Evolutionary conservation across 164 flowering plant species (phyloP), one percentile per base, ranked within the genome.

Genomic region (Saururus chinensis): DNA sequence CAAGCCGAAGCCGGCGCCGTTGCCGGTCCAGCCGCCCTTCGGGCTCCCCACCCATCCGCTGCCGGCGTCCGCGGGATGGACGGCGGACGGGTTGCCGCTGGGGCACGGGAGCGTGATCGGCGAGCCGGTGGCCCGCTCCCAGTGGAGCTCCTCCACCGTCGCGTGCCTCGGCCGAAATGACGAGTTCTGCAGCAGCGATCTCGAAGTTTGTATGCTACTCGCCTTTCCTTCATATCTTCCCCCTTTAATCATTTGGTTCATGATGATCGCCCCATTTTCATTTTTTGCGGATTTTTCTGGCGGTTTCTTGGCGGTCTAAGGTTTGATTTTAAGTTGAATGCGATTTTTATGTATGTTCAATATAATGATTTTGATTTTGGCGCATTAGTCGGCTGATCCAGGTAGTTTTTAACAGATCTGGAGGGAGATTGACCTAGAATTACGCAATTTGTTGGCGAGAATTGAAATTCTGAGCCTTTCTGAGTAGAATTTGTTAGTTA

Each of bases 131-230:
- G 73, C 67, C 56, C 77, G 86, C 20, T 7, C 70, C 8, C 84
- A 70, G 60, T 92, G 98, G 98, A 70, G 84, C 51, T 81, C 98
- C n/a, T 40, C 79, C 67, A 73, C 89, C 42, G 75, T 76, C 35
- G 74, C 88, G 51, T 92, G 98, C 69, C 78, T 92, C 16, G 98
- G 98, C 2, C 82, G 82, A 19, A 80, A 78, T 61, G 98, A 92
- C 64, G 87, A 89, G 40, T 92, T 92, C 63, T 89, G 85, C 69
- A 81, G 96, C 85, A 89, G 96, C 82, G 98, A 92, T 79, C 81
- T 92, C 60, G 96, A 89, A 92, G 96, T 92, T 73, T 92, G 98
- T 89, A 69, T 75, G 96, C 86, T 22, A 41, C 68, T 52, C 21
- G 17, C 17, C n/a, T n/a, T n/a, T n/a, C n/a, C n/a, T n/a, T n/a